Evolutionary conservation across 108 stramenopile genomes (phyloP).

Genomic region (Aurantiochytrium sp.): DNA sequence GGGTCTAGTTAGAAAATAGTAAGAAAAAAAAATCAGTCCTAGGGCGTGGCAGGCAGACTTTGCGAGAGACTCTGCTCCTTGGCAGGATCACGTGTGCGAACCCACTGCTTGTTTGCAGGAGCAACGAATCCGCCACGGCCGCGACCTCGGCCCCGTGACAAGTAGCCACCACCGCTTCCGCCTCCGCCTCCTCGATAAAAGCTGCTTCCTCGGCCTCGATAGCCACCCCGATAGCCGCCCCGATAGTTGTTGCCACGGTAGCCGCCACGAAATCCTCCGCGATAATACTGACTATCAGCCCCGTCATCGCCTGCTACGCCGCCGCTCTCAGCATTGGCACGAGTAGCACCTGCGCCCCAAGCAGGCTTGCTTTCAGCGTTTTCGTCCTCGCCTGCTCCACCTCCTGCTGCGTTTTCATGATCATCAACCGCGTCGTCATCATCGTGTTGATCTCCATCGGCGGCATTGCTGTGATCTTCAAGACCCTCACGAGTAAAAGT

Average conservation of each 20-base stretch:
- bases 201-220: no score
- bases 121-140: not conserved
- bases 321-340: not conserved
- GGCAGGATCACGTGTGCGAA: not conserved
- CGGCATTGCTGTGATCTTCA: not conserved
- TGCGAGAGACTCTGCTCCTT: not conserved
- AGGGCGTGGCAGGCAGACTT: not conserved
- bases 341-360: not conserved
- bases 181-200: not conserved
- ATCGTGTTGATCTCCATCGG: not conserved
- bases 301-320: not conserved
- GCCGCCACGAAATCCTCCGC: not conserved
- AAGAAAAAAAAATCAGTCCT: not conserved
- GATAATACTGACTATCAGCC: not conserved
- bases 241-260: no score
- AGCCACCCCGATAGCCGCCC: no score
- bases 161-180: not conserved
- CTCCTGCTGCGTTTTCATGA: not conserved
- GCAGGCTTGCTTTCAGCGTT: not conserved
- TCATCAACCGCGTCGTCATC: not conserved
- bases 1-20: not conserved
- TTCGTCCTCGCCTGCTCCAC: not conserved
- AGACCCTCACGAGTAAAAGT: not conserved
- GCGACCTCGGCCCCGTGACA: not conserved
- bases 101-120: not conserved